Base-by-base conservation (phyloP, 1,284 basidiomycete species). In the Takashimella koratensis region DNA sequence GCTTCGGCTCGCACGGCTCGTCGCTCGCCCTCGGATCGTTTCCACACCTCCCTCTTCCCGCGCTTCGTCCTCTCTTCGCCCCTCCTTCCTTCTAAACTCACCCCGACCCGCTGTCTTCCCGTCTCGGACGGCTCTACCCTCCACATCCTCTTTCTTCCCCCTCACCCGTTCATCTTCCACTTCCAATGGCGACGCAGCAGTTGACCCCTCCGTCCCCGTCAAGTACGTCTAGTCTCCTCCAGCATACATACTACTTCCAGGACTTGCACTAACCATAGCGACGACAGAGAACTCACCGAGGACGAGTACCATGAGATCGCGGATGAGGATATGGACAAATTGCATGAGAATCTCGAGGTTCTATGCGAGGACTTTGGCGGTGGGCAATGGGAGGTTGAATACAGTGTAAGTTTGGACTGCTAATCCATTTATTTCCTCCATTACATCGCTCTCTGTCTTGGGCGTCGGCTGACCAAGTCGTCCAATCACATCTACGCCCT, bases 311-410 rank as follows among this genome's bases (percentile, higher is more conserved):
- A 96, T 68, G 71, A 76, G 43, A 75, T 90, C 27, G 84, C 94
- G 0, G 90, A 97, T 58, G 72, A 78, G 45, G 85, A 88, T 30
- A 93, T 98, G 89, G 87, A 90, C 57, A 77, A 71, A 10, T 73
- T 98, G 24, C 82, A 92, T 21, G 90, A 91, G 59, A 82, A 81
- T 3, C 77, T 98, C 30, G 95, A 98, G 70, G 76, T 78, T 5
- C 65, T 94, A 12, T 72, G 94, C 36, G 94, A 98, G 62, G 80
- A 78, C 24, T 67, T 65, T 41, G 74, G 72, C 70, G 45, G 70
- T 23, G 79, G 83, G 1, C 77, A 79, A 3, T 89, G 86, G 71
- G 95, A 98, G 71, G 87, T 97, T 13, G 95, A 98, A 73, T 97
- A 97, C 73, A 86, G 86, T 68, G 95, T 97, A 74, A 71, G 91